Evolutionary conservation across 805 yeast genomes (phyloP).

Genomic region (Kazachstania taianensis): DNA sequence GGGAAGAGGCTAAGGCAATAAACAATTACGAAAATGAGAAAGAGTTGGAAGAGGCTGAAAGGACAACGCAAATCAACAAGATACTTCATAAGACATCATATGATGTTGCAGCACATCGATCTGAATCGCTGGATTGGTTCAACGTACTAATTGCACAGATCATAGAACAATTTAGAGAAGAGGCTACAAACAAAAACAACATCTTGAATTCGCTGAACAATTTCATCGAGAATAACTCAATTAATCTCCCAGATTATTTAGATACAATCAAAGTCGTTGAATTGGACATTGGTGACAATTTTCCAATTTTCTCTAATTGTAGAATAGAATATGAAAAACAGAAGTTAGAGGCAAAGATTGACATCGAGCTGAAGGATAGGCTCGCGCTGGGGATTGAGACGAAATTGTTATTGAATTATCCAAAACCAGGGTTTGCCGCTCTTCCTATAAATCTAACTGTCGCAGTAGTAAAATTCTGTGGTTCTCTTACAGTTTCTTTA

Average conservation of each 20-base stretch:
- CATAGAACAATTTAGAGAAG: slow-evolving; percentile 76
- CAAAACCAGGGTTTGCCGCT: slow-evolving; percentile 74
- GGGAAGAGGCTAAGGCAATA: slow-evolving; percentile 8
- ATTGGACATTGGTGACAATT: slow-evolving; percentile 85
- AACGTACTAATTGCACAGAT: slow-evolving; percentile 89
- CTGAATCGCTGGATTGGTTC: slow-evolving; percentile 96
- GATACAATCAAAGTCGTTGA: slow-evolving; percentile 75
- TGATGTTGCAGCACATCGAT: slow-evolving; percentile 73
- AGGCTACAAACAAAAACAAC: slow-evolving; percentile 77
- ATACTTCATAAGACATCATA: slow-evolving; percentile 88
- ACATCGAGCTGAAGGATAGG: slow-evolving; percentile 82
- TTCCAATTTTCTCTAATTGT: slow-evolving; percentile 91
- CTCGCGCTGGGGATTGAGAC: slow-evolving; percentile 81
- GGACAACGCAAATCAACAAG: slow-evolving; percentile 27
- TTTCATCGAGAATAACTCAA: slow-evolving; percentile 38
- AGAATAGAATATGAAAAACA: slow-evolving; percentile 50
- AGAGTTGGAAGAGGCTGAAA: slow-evolving; percentile 14
- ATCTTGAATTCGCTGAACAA: slow-evolving; percentile 69
- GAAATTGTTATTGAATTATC: slow-evolving; percentile 64
- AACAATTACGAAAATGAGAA: slow-evolving; percentile 5
- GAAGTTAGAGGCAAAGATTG: slow-evolving; percentile 73
- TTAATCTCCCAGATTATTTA: slow-evolving; percentile 62
- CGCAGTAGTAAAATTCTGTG: slow-evolving; percentile 83
- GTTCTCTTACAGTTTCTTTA: slow-evolving; percentile 72
- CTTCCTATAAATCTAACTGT: slow-evolving; percentile 79